Percentiles rank a stretch among this genome's conserved stretches.
phyloP scores from a whole-genome alignment of 768 basidiomycete genomes.

The Naganishia vaughanmartiniae region DNA sequence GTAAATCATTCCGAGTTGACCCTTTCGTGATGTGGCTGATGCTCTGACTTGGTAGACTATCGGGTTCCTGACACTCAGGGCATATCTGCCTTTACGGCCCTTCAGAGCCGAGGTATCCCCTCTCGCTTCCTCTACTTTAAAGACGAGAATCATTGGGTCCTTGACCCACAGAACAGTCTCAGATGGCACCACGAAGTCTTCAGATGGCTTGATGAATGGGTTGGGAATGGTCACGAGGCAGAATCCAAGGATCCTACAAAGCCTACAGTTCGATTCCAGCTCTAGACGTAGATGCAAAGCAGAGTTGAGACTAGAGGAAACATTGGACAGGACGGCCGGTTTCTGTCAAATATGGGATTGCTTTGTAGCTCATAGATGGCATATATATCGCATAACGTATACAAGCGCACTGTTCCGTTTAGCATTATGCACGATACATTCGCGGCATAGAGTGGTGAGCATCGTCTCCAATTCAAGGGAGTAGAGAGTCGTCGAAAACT shows the following conservation, averaged over 20 bases:
- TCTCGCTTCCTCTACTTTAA: slow-evolving; percentile 80
- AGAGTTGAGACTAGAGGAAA: not conserved
- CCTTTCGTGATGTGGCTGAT: not conserved
- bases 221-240: slow-evolving; percentile 36
- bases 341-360: no score
- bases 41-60: slow-evolving; percentile 58
- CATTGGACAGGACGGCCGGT: no score
- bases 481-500: not conserved
- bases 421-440: no score
- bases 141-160: slow-evolving; percentile 86
- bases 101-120: slow-evolving; percentile 64
- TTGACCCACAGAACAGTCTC: slow-evolving; percentile 60
- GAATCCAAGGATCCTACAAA: not conserved
- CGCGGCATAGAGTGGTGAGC: not conserved
- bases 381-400: no score
- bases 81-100: slow-evolving; percentile 53
- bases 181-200: slow-evolving; percentile 91
- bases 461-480: no score
- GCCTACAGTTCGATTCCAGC: slow-evolving; percentile 1
- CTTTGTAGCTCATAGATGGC: no score
- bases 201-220: slow-evolving; percentile 69
- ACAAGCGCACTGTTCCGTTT: no score
- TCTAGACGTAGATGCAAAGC: not conserved
- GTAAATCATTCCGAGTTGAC: slow-evolving; percentile 19
- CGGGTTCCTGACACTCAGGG: slow-evolving; percentile 81